Evolutionary conservation across 257 asterid species (phyloP), one percentile per base, ranked within the genome.

Genomic region (Ocimum tenuiflorum): DNA sequence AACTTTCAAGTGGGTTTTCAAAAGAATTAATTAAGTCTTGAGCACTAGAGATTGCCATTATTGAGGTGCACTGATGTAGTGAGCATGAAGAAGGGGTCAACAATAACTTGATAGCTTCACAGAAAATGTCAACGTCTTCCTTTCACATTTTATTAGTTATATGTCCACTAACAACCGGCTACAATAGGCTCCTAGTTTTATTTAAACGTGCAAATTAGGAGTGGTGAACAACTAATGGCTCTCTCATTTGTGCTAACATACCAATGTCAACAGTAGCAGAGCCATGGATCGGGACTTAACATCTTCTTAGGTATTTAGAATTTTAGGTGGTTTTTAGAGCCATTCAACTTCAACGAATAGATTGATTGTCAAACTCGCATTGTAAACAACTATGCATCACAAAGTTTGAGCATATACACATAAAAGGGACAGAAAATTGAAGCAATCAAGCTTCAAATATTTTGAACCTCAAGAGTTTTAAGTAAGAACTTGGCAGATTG

Each of bases 31-130:
- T 22, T 31, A 56, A 17, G 20, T 20, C 11, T 12, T 19, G 22
- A 71, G 52, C 38, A 45, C 35, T 54, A 27, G 62, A 52, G 3
- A 31, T 18, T 7, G 60, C 64, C 64, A 70, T 31, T 10, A 31
- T 59, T 31, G 20, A 57, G 47, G 22, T 52, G 55, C 42, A 54
- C 46, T 10, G 54, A 55, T 36, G 22, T 55, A 59, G 53, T 47
- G 69, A 51, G 33, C 45, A 42, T 14, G 11, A 43, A 27, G 23
- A 22, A 22, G 11, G 53, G 13, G 65, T 17, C 11, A 65, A 18
- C 12, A 67, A 35, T 6, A 48, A 60, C 52, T 17, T 17, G 38
- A 35, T 17, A 24, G 69, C 42, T 41, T 19, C 57, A 29, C 41
- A 15, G 33, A 17, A 55, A 23, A 19, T 45, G 39, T 63, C 70